phyloP scores from a whole-genome alignment of 1,284 basidiomycete genomes.

The Rhodotorula glutinis region DNA sequence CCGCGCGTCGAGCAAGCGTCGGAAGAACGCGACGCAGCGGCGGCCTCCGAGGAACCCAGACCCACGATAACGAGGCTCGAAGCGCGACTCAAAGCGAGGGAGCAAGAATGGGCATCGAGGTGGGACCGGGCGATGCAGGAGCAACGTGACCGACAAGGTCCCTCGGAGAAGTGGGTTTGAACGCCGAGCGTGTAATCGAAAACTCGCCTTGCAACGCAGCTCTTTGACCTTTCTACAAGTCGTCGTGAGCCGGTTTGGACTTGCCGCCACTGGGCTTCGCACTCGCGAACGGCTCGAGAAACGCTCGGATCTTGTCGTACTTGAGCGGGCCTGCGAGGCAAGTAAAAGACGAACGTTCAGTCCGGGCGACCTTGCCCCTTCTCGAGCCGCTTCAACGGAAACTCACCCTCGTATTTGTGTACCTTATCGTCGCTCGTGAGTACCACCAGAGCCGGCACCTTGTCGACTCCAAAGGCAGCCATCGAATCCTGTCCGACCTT shows the following conservation, averaged over 20 bases:
- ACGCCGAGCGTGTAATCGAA: no score
- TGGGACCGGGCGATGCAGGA: not conserved
- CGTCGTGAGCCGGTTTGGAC: conserved; percentile 16
- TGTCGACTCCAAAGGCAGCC: conserved; percentile 33
- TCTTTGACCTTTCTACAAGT: conserved; percentile 14
- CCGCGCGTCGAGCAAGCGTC: no score
- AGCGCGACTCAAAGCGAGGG: not conserved
- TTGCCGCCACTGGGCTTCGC: not conserved
- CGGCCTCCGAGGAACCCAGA: no score
- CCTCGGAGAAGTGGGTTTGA: no score
- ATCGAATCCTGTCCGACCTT: conserved; percentile 33
- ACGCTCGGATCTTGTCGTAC: conserved; percentile 33
- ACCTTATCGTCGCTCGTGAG: conserved; percentile 19
- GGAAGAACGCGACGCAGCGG: no score
- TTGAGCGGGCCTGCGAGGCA: conserved; percentile 32
- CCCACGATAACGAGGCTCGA: not conserved
- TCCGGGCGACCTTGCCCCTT: no score
- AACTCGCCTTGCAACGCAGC: no score
- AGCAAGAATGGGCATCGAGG: not conserved
- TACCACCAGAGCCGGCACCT: conserved; percentile 29
- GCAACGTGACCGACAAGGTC: not conserved
- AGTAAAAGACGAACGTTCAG: no score
- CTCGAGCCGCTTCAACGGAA: not conserved
- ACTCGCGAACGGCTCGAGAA: conserved; percentile 25
- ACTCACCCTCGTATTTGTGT: conserved; percentile 33